Base-by-base conservation (phyloP, 176 grass and related monocot genomes). In the Coix lacrymajobi region DNA sequence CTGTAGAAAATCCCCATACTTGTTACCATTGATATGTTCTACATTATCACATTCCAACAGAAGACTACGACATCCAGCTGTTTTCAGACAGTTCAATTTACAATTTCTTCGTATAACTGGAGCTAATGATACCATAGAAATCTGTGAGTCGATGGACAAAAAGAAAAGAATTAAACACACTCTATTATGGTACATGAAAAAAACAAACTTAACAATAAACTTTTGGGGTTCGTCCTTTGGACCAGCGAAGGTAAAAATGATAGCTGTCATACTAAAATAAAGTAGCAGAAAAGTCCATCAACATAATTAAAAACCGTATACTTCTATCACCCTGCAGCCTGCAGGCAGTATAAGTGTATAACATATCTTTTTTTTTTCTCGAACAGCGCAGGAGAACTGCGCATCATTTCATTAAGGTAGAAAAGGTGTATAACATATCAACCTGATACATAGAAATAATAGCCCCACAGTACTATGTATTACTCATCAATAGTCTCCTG, bases 11-110 rank as follows among this genome's bases (percentile, higher is more conserved):
- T 82, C 63, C 61, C 80, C 86, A 29, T 73, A 75, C 54, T 29
- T 88, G 69, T 22, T 77, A 83, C 65, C 77, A 76, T 60, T 80
- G 30, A 43, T 75, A 22, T 62, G n/a, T 22, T 76, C 76, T 81
- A 77, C 48, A 77, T 90, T 79, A 76, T n/a, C 25, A 32, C 13
- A 33, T 77, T 77, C 54, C 43, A 69, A 76, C 6, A 85, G 32
- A 62, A 97, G 70, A 49, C 77, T 91, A 66, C 9, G 84, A 41
- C 94, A 97, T 74, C 94, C 94, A 51, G 82, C 84, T 72, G 94
- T 90, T 94, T 84, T 97, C 61, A 97, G 80, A 73, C 84, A 88
- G 51, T 80, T 88, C 85, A 97, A 81, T 81, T 83, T 80, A 66
- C 17, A 88, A 46, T 89, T 97, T 79, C 81, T 90, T 66, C 52